Conservation (phyloP, 2,329 filamentous ascomycete genomes). For the Botrytis cinerea region DNA sequence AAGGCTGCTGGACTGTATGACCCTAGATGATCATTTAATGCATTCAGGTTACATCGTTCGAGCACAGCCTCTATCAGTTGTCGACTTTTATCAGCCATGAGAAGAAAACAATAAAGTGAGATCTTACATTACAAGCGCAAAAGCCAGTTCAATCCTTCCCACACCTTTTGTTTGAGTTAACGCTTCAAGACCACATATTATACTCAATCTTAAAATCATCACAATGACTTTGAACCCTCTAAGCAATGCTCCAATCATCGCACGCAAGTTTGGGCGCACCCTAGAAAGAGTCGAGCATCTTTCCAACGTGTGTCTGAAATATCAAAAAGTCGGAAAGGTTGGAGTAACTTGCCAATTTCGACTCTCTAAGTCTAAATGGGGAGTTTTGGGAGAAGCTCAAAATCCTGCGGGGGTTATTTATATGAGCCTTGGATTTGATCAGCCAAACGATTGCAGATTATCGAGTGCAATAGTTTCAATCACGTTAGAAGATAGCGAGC, state of each 20-base stretch:
- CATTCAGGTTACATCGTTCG: not conserved
- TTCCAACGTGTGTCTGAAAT: not conserved
- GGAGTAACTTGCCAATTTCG: not conserved
- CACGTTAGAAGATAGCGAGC: not conserved
- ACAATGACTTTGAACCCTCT: not conserved
- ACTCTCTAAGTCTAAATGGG: not conserved
- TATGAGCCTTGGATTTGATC: conserved; percentile 18
- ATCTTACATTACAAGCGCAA: too few species aligned
- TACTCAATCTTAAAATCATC: not conserved
- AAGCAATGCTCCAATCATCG: not conserved
- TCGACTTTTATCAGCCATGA: too few species aligned
- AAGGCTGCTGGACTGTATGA: not conserved
- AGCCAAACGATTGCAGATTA: conserved; percentile 18
- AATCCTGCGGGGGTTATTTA: conserved; percentile 17
- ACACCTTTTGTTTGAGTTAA: too few species aligned
- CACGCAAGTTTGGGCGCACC: not conserved
- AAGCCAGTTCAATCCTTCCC: too few species aligned
- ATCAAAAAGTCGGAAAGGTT: conserved; percentile 5
- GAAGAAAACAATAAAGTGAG: too few species aligned
- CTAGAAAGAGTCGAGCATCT: not conserved
- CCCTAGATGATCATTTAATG: not conserved
- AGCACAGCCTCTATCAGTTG: not conserved
- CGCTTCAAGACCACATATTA: not conserved
- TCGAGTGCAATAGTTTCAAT: conserved; percentile 18
- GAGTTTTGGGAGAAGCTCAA: not conserved